Conservation (phyloP, 768 basidiomycete genomes). For the Podaxis sp. region DNA sequence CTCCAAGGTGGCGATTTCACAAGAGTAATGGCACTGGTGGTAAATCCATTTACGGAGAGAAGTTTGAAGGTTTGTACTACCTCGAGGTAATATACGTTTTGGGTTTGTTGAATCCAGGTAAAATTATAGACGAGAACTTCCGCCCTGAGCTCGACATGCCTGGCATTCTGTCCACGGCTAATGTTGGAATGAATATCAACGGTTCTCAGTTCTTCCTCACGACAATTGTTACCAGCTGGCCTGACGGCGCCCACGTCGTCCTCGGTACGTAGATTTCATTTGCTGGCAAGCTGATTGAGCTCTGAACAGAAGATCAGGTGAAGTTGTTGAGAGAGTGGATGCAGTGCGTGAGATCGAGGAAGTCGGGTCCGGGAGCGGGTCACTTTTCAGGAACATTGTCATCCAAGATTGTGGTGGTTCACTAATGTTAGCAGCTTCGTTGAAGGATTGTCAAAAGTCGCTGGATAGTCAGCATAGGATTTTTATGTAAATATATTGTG, state of each 20-base stretch:
- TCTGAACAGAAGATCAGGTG: constrained; percentile 34
- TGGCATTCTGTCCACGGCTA: constrained; percentile 77
- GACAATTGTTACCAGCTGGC: constrained; percentile 70
- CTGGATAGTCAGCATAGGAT: not conserved
- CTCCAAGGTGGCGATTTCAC: constrained; percentile 88
- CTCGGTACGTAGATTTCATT: constrained; percentile 51
- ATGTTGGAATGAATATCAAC: constrained; percentile 78
- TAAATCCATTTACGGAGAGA: constrained; percentile 71
- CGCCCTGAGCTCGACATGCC: constrained; percentile 64
- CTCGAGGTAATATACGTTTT: not conserved
- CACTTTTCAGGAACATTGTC: constrained; percentile 37
- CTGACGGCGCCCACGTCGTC: constrained; percentile 82
- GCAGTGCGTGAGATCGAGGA: constrained; percentile 28
- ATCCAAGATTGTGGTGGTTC: constrained; percentile 53
- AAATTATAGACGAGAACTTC: constrained; percentile 76
- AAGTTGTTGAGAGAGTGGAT: constrained; percentile 64
- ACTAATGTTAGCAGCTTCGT: constrained; percentile 13
- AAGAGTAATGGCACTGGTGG: constrained; percentile 71
- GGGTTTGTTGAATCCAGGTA: not conserved
- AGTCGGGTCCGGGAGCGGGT: constrained; percentile 38
- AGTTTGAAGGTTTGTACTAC: constrained; percentile 49
- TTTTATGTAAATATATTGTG: not conserved
- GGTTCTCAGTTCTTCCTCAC: constrained; percentile 90
- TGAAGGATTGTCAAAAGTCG: too few relatives aligned
- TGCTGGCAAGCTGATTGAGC: constrained; percentile 1